Conservation (phyloP, 352 stramenopile species). For the Phytopythium cucurbitacearum region DNA sequence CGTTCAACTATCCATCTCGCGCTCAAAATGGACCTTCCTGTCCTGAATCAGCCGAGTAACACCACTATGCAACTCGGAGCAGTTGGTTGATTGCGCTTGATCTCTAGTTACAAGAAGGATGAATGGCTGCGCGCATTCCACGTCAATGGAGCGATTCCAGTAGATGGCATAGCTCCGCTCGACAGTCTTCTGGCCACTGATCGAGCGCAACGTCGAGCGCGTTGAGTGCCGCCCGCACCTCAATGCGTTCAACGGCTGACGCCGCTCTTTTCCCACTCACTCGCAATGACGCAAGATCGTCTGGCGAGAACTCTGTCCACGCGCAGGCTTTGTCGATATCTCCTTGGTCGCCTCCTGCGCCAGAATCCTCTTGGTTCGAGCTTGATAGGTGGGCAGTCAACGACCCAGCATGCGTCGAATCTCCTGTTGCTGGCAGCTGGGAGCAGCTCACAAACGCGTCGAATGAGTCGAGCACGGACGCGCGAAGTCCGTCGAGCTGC, state of each 20-base stretch:
- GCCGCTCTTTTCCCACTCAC: conserved; percentile 1
- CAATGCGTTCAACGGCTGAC: neutral
- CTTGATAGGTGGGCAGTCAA: neutral
- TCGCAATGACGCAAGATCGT: conserved; percentile 37
- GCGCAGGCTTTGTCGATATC: conserved; percentile 7
- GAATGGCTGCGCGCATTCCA: no score
- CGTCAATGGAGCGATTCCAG: conserved; percentile 24
- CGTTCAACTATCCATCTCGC: no score
- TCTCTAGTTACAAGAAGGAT: no score
- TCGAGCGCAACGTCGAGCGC: conserved; percentile 50
- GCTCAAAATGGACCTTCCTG: no score
- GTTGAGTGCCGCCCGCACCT: conserved; percentile 20
- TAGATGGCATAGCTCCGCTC: conserved; percentile 41
- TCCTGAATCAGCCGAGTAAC: no score
- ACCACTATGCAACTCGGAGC: no score
- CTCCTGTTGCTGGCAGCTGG: neutral
- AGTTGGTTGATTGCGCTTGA: no score
- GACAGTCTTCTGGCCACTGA: conserved; percentile 42
- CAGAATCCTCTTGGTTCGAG: neutral
- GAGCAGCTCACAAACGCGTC: conserved; percentile 48
- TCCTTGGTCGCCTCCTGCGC: conserved; percentile 2
- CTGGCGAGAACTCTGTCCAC: conserved; percentile 43
- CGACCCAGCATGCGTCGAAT: conserved; percentile 1
- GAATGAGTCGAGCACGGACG: conserved; percentile 52
- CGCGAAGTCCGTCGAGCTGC: conserved; percentile 48